Evolutionary conservation across 805 yeast species (phyloP).

Genomic region (Yarrowia sp.): DNA sequence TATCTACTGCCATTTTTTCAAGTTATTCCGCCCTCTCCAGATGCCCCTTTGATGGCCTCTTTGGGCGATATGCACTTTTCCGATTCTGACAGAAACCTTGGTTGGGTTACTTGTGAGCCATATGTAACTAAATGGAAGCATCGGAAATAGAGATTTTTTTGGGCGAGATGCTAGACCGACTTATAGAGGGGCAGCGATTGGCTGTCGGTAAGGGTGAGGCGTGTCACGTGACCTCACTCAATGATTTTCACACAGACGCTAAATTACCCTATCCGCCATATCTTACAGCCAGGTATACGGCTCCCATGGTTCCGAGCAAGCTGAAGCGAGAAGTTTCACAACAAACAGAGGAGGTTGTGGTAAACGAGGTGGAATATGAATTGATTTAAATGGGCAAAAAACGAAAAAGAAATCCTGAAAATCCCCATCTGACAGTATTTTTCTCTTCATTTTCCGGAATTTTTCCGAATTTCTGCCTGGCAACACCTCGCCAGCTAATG

Average conservation of each 20-base stretch:
- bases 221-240: background rate
- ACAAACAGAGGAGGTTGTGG: background rate
- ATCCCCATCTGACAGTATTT: no score
- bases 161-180: no score
- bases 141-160: background rate
- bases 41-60: background rate
- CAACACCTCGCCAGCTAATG: background rate
- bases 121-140: background rate
- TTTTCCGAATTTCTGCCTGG: background rate
- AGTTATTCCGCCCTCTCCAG: no score
- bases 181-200: no score
- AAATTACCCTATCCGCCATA: background rate
- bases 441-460: background rate
- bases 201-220: no score
- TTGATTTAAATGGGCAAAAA: no score
- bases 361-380: no score
- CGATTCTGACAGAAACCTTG: background rate
- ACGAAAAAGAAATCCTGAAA: no score
- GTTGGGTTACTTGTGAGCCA: no score
- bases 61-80: constrained; percentile 1
- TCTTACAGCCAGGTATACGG: constrained; percentile 9
- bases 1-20: no score
- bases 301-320: constrained; percentile 6
- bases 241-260: no score
- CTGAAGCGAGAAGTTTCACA: background rate